Base-by-base conservation (phyloP, 176 grass and related monocot genomes). In the Rhipidocladum racemiflorum region DNA sequence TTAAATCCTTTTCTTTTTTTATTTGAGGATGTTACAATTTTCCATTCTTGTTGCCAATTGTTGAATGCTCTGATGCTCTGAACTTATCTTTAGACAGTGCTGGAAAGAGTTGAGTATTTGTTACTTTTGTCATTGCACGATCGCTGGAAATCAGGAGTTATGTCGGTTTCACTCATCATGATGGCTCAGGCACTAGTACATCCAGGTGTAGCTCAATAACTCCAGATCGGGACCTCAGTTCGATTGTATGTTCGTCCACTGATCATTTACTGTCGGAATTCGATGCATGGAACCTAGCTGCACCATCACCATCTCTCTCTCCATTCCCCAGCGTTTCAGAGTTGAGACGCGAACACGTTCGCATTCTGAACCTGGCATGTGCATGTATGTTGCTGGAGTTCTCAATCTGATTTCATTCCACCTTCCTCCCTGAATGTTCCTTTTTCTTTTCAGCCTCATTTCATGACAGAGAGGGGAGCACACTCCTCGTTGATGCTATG, bases 321-420 rank as follows among this genome's bases (percentile, higher is more conserved):
- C 9, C 27, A 21, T 51, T 34, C 27, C 27, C 45, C 70, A 20
- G 17, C 25, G 25, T 28, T 18, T 72, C 70, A 29, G 7, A 20
- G 69, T 18, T 18, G 14, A 30, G 69, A 2, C 45, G 32, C 69
- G 15, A 72, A 4, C 17, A 51, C 44, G 34, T 21, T 51, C 27
- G 1, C 45, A 6, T 72, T 79, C 77, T 55, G 77, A 72, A 63
- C 56, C 68, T 62, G 56, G 29, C 18, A 73, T 29, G 80, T 82
- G 68, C 54, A 46, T 66, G 61, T 23, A 44, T 49, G 40, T 40
- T 23, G 61, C 48, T 11, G 18, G 35, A 61, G 36, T n/a, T 40
- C 21, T 27, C n/a, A 24, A 24, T 30, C 25, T 60, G 36, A 28
- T 61, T 7, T 65, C 76, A 45, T 78, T 29, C 76, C 17, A 2